phyloP scores from a whole-genome alignment of 164 flowering plant species.

The Piper longum region DNA sequence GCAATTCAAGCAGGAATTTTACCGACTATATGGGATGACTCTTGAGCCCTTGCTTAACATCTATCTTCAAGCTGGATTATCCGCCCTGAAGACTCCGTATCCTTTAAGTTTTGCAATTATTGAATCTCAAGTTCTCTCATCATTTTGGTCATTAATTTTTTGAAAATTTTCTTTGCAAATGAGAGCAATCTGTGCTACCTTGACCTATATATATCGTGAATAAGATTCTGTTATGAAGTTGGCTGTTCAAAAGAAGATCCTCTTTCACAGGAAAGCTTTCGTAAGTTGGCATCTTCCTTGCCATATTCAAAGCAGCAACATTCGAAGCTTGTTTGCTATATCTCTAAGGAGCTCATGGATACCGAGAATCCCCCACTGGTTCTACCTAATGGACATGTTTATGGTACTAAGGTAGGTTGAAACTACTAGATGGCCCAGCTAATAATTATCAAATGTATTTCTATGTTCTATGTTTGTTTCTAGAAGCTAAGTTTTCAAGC shows the following conservation, averaged over 20 bases:
- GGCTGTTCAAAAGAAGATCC: constrained; percentile 96
- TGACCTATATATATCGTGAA: constrained; percentile 18
- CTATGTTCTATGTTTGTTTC: background rate
- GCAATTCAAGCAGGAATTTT: constrained; percentile 91
- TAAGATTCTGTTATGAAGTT: constrained; percentile 73
- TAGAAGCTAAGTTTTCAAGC: background rate
- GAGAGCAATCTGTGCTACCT: constrained; percentile 15
- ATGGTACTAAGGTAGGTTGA: constrained; percentile 68
- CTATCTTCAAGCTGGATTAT: constrained; percentile 86
- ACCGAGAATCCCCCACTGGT: constrained; percentile 96
- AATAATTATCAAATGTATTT: background rate
- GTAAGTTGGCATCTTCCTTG: constrained; percentile 66
- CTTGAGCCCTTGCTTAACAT: constrained; percentile 87
- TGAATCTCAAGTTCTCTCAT: background rate
- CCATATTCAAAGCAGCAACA: constrained; percentile 98
- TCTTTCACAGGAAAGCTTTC: constrained; percentile 81
- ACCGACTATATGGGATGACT: constrained; percentile 85
- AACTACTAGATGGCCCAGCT: background rate
- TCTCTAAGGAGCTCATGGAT: constrained; percentile 94
- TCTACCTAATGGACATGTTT: constrained; percentile 89
- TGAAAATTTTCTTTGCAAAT: background rate
- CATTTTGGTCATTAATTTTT: no score
- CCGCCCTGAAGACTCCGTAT: constrained; percentile 98
- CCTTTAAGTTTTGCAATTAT: constrained; percentile 15
- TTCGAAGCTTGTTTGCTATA: constrained; percentile 94